Evolutionary conservation across 164 flowering plant species (phyloP), one percentile per base, ranked within the genome.

Genomic region (Sextonia rubra): DNA sequence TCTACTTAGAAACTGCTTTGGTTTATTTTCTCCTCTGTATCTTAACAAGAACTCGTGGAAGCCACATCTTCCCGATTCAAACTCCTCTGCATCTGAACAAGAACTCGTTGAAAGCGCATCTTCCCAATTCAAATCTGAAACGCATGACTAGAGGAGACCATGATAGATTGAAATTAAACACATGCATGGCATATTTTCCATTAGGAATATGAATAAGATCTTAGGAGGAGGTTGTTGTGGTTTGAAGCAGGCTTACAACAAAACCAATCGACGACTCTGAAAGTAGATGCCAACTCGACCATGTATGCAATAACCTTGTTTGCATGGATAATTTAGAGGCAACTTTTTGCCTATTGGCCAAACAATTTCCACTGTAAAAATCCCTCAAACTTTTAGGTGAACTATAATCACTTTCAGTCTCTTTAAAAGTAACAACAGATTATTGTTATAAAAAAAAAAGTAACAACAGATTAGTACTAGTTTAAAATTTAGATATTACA

Each of bases 21-120:
- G n/a, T n/a, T n/a, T n/a, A 85, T 80, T 18, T 83, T 87, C 82
- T 88, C n/a, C 79, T 93, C 92, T 55, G 83, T 90, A 80, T 85
- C 92, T n/a, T 87, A 86, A 2, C 80, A 70, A 30, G 89, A 85
- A 75, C 80, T 73, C 3, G 80, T 73, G 27, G 87, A 85, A 30
- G 78, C 70, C 71, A 76, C 88, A 82, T 87, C 90, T 67, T 85
- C 91, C 85, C 79, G 78, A 56, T 75, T n/a, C n/a, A n/a, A n/a
- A n/a, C n/a, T n/a, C n/a, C n/a, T n/a, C n/a, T n/a, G n/a, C n/a
- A n/a, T n/a, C n/a, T n/a, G n/a, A n/a, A n/a, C n/a, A n/a, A n/a
- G n/a, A n/a, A n/a, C n/a, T n/a, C n/a, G n/a, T n/a, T n/a, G n/a
- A n/a, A n/a, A n/a, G n/a, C n/a, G n/a, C n/a, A n/a, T n/a, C n/a